Conservation (phyloP, 2,329 filamentous ascomycete genomes). For the Ceratocystis eucalypticola region DNA sequence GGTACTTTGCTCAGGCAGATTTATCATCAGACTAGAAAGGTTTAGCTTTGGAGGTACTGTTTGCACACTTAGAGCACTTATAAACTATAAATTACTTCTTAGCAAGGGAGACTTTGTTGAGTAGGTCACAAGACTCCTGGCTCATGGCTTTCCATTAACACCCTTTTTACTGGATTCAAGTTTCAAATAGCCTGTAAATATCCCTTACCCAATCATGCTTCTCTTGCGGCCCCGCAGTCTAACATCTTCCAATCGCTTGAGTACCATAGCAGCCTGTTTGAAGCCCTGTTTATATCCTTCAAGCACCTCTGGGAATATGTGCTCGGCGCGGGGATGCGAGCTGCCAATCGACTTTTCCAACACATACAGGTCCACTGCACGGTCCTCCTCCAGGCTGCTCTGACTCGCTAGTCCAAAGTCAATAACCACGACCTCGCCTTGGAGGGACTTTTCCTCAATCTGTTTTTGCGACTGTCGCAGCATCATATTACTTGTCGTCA, state of each 20-base stretch:
- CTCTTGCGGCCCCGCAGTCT: slow-evolving; percentile 87
- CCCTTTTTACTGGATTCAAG: background rate
- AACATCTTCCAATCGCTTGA: slow-evolving; percentile 81
- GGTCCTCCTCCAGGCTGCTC: slow-evolving; percentile 73
- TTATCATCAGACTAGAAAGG: slow-evolving; percentile 33
- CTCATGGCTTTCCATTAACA: background rate
- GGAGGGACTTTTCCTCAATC: slow-evolving; percentile 27
- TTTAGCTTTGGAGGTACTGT: background rate
- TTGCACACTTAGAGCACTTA: background rate
- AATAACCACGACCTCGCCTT: slow-evolving; percentile 75
- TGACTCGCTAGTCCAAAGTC: slow-evolving; percentile 86
- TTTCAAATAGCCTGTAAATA: background rate
- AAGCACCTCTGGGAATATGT: slow-evolving; percentile 60
- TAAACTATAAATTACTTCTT: background rate
- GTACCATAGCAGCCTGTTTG: slow-evolving; percentile 58
- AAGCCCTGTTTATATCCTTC: slow-evolving; percentile 60
- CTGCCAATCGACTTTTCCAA: slow-evolving; percentile 88
- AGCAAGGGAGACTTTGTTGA: background rate
- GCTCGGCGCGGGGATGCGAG: slow-evolving; percentile 78
- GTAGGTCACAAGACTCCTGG: background rate
- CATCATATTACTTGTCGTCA: slow-evolving; percentile 98
- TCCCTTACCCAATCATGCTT: slow-evolving; percentile 75
- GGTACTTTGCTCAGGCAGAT: slow-evolving; percentile 83
- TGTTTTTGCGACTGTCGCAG: slow-evolving; percentile 35
- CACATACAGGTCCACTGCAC: slow-evolving; percentile 92